These are phyloP conservation scores for Pseudopyricularia javanii DNA, from an alignment of 2,329 filamentous ascomycete species.

Conservation along the genomic window DNA sequence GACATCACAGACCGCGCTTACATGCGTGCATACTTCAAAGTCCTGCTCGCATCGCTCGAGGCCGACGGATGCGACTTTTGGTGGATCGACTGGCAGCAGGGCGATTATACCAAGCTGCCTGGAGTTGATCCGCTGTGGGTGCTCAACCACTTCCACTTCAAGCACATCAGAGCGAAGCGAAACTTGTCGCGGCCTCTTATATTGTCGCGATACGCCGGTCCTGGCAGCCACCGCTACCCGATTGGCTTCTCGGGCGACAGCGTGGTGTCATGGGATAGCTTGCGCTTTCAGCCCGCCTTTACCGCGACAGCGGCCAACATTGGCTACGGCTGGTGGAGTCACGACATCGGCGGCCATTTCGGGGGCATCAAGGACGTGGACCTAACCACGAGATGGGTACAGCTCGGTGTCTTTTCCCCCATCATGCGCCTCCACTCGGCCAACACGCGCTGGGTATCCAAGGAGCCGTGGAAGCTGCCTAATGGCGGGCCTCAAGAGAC, in stretches of 20 bases:
- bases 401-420: constrained; percentile 48
- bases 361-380: constrained; percentile 44
- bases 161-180: constrained; percentile 29
- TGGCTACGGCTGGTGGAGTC: constrained; percentile 57
- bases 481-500: constrained; percentile 25
- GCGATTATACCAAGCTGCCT: constrained; percentile 36
- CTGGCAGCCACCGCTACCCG: constrained; percentile 51
- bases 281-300: constrained; percentile 54
- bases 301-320: constrained; percentile 55
- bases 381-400: constrained; percentile 46
- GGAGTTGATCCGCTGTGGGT: constrained; percentile 53
- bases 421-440: constrained; percentile 49
- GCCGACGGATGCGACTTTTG: constrained; percentile 47
- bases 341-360: constrained; percentile 56
- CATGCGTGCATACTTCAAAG: constrained; percentile 44
- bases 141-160: constrained; percentile 52
- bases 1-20: constrained; percentile 41
- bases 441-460: constrained; percentile 43
- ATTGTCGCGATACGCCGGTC: constrained; percentile 49
- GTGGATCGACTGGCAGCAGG: constrained; percentile 61
- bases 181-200: constrained; percentile 31
- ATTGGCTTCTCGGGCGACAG: constrained; percentile 54
- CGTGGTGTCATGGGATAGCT: constrained; percentile 44
- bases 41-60: constrained; percentile 43
- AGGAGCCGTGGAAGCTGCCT: constrained; percentile 49